Evolutionary conservation across 2,329 filamentous ascomycete genomes (phyloP), one percentile per base, ranked within the genome.

Genomic region (Fusarium haematococcum): DNA sequence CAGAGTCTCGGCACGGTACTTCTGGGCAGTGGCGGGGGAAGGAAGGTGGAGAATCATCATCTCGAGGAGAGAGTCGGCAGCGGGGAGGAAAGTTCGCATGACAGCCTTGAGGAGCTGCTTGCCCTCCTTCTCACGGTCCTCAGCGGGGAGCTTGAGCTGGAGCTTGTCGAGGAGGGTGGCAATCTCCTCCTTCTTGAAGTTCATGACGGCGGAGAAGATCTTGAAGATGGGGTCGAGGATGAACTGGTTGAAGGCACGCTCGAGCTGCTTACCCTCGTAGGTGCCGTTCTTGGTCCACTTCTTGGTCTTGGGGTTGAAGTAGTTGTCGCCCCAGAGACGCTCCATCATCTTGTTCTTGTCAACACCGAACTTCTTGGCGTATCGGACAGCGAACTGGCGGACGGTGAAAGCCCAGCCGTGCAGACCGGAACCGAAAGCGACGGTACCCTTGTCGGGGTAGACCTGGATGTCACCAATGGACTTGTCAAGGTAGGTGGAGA

Each of bases 341-440:
- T 98, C 95, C 94, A 98, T 98, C 97, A 99, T 98, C 95, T 98
- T 98, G 90, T 92, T 93, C 87, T 95, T 95, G 92, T 99, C 96
- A 81, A 99, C 97, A 93, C 97, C 97, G 83, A 99, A 99, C 90
- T 99, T 99, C 95, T 98, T 98, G 88, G 96, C 94, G 87, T 99
- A 99, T 83, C 93, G 92, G 84, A 91, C 86, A 81, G 97, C 97
- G 87, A 99, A 99, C 88, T 99, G 97, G 84, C 97, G 94, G 89
- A 98, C 89, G 83, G 97, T 99, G 93, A 99, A 99, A 83, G 95
- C 96, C 97, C 97, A 99, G 87, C 97, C 97, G 91, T 99, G 97
- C 77, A 98, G 95, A 93, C 96, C 97, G 87, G 97, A 98, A 88
- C 95, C 97, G 90, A 99, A 99, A 82, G 96, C 96, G 83, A 99